These are phyloP conservation scores for Emergomyces africanus DNA, from an alignment of 2,329 filamentous ascomycete genomes.

Conservation along the genomic window DNA sequence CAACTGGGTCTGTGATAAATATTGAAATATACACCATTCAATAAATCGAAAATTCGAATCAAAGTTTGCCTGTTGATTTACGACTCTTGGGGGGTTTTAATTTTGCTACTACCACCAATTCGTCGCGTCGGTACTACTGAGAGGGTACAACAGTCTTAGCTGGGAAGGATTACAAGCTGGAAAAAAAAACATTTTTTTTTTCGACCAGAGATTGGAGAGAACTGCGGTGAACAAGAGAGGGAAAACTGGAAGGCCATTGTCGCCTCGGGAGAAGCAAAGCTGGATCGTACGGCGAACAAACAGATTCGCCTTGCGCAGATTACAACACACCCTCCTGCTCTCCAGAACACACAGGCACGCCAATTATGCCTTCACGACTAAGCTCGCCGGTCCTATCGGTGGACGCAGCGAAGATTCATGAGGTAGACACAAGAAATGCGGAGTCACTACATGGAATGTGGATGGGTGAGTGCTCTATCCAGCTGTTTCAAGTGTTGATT, in stretches of 20 bases:
- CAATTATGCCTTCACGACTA: conserved; percentile 66
- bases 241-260: not conserved
- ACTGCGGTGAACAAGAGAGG: not conserved
- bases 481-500: not conserved
- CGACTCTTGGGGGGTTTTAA: not conserved
- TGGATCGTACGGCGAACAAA: not conserved
- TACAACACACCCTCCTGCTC: not conserved
- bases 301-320: not conserved
- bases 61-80: too few relatives aligned
- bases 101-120: too few relatives aligned
- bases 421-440: conserved; percentile 84
- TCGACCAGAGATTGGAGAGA: not conserved
- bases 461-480: conserved; percentile 60
- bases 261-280: not conserved
- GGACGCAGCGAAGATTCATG: conserved; percentile 82
- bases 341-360: conserved; percentile 2
- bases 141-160: not conserved
- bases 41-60: not conserved
- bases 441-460: conserved; percentile 95
- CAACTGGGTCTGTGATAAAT: not conserved
- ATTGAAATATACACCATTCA: not conserved
- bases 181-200: too few relatives aligned
- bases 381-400: conserved; percentile 80
- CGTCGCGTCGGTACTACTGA: not conserved
- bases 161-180: not conserved